Percentiles rank a stretch among this genome's conserved stretches.
Evolutionary conservation across 352 stramenopile species (phyloP).

Genomic region (Bremia lactucae): DNA sequence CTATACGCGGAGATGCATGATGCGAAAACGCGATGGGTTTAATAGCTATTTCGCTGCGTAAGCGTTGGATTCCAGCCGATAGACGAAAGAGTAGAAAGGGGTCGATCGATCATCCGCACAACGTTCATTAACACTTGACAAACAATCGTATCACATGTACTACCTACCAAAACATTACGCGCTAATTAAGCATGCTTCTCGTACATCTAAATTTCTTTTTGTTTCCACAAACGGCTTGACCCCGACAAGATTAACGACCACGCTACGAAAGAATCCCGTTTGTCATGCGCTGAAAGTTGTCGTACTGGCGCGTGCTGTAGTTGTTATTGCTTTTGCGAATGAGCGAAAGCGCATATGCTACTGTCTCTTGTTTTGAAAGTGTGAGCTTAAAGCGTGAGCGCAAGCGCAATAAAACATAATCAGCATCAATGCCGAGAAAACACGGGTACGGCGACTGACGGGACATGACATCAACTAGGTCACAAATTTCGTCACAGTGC

Average conservation of each 20-base stretch:
- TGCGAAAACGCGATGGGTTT: conserved; percentile 32
- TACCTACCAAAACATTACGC: conserved; percentile 8
- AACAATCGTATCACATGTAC: conserved; percentile 3
- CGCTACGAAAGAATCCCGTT: conserved; percentile 88
- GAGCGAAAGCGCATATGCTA: conserved; percentile 84
- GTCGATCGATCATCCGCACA: no score
- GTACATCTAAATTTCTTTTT: conserved; percentile 12
- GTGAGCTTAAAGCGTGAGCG: conserved; percentile 82
- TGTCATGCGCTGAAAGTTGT: conserved; percentile 91
- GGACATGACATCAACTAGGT: conserved; percentile 95
- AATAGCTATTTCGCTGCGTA: conserved; percentile 26
- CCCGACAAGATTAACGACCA: neutral
- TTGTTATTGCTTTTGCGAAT: conserved; percentile 89
- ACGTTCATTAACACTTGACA: conserved; percentile 3
- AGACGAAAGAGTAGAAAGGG: neutral
- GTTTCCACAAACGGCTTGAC: conserved; percentile 5
- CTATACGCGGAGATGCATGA: conserved; percentile 63
- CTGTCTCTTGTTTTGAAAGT: conserved; percentile 82
- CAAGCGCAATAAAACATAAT: conserved; percentile 80
- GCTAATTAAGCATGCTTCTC: conserved; percentile 3
- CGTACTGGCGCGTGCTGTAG: conserved; percentile 89
- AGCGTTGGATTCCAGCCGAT: neutral
- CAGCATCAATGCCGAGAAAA: conserved; percentile 82
- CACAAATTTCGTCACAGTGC: conserved; percentile 92
- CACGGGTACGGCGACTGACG: conserved; percentile 94